Evolutionary conservation across 257 asterid genomes (phyloP).

Genomic region (Petunia axillaris): DNA sequence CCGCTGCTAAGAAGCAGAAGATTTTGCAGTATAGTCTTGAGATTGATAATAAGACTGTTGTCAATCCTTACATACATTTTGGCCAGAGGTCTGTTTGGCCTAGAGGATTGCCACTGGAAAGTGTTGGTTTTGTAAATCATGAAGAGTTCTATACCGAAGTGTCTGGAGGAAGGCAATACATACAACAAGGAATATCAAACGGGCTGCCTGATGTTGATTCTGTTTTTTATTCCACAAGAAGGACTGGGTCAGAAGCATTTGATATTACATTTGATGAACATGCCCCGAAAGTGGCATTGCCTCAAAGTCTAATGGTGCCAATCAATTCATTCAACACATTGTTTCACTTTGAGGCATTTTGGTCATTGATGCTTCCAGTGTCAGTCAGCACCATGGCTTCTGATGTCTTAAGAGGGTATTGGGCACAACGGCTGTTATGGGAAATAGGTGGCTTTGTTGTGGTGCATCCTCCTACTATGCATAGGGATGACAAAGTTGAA

Average conservation of each 20-base stretch:
- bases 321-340: conserved; percentile 86
- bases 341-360: conserved; percentile 84
- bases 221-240: conserved; percentile 86
- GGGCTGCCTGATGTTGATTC: conserved; percentile 97
- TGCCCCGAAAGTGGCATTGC: conserved; percentile 91
- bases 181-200: conserved; percentile 92
- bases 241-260: conserved; percentile 69
- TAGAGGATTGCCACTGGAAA: conserved; percentile 89
- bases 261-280: conserved; percentile 78
- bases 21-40: conserved; percentile 90
- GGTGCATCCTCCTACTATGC: conserved; percentile 83
- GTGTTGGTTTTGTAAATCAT: conserved; percentile 84
- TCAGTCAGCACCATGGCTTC: conserved; percentile 98
- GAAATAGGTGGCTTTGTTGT: conserved; percentile 87
- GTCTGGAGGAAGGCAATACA: conserved; percentile 87
- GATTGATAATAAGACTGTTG: conserved; percentile 78
- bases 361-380: conserved; percentile 97
- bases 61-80: conserved; percentile 93
- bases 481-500: conserved; percentile 68
- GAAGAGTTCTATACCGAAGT: conserved; percentile 88
- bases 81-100: conserved; percentile 99
- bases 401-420: conserved; percentile 89
- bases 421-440: conserved; percentile 97
- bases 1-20: conserved; percentile 72
- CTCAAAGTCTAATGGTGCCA: conserved; percentile 93